Percentiles rank a stretch among this genome's conserved stretches.
phyloP scores from a whole-genome alignment of 805 yeast species.

The Wickerhamiella parazyma region DNA sequence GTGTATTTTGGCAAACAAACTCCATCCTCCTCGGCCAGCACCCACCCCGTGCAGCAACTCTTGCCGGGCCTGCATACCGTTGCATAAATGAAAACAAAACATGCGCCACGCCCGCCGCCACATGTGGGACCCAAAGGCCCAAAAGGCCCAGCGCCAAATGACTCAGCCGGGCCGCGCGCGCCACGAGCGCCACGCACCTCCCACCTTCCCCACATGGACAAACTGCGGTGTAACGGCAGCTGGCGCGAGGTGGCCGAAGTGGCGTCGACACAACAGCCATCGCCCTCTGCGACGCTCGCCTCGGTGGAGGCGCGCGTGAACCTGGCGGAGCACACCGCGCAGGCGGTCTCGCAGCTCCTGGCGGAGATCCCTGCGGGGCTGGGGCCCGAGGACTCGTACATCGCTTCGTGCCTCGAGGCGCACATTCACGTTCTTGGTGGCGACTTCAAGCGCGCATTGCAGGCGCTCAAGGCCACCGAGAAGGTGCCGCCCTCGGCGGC shows the following conservation, averaged over 20 bases:
- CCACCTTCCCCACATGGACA: slow-evolving; percentile 1
- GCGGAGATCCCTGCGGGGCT: not conserved
- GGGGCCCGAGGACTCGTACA: not conserved
- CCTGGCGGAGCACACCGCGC: not conserved
- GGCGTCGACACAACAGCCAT: not conserved
- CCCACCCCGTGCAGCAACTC: too few relatives aligned
- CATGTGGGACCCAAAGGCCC: not conserved
- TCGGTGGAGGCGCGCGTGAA: slow-evolving; percentile 2
- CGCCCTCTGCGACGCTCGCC: not conserved
- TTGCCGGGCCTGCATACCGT: too few relatives aligned
- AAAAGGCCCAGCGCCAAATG: too few relatives aligned
- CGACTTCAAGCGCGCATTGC: not conserved
- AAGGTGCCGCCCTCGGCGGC: not conserved
- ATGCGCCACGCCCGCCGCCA: not conserved
- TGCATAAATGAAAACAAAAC: not conserved
- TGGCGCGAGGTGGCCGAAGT: slow-evolving; percentile 2
- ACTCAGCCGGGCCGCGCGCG: not conserved
- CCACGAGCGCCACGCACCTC: not conserved
- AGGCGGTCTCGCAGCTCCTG: slow-evolving; percentile 1
- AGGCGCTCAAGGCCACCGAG: not conserved
- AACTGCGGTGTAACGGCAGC: slow-evolving; percentile 3
- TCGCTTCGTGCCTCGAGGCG: not conserved
- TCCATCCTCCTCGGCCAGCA: too few relatives aligned
- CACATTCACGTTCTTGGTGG: slow-evolving; percentile 1
- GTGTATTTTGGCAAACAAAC: not conserved